phyloP scores from a whole-genome alignment of 2,329 filamentous ascomycete species.

The Coniochaeta sp. region DNA sequence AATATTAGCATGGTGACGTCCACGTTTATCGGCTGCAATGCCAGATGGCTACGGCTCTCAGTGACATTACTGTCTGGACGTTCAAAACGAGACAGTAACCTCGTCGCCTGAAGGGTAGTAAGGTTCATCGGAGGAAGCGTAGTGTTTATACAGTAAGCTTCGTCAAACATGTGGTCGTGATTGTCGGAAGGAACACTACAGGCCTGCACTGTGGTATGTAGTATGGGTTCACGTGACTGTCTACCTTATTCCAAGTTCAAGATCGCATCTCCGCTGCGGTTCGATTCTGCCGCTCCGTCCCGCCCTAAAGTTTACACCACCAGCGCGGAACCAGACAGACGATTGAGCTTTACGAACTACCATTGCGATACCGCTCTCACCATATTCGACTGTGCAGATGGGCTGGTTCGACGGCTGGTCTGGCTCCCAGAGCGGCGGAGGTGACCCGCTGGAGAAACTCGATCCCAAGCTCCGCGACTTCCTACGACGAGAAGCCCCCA shows the following conservation, averaged over 20 bases:
- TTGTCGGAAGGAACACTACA: neutral
- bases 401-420: conserved; percentile 52
- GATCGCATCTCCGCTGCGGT: neutral
- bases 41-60: no score
- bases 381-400: conserved; percentile 28
- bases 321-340: neutral
- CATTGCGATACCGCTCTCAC: neutral
- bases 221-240: neutral
- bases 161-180: neutral
- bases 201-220: neutral
- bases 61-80: no score
- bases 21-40: no score
- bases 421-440: conserved; percentile 35
- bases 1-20: no score
- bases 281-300: neutral
- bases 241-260: neutral
- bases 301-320: neutral
- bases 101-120: no score
- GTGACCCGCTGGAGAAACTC: conserved; percentile 64
- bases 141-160: no score
- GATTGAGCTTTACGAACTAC: neutral
- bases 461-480: conserved; percentile 80
- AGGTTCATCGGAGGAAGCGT: no score
- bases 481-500: conserved; percentile 72
- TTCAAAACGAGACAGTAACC: no score